Base-by-base conservation (phyloP, 75 land plant genomes). In the Chamaecyparis obtusa region DNA sequence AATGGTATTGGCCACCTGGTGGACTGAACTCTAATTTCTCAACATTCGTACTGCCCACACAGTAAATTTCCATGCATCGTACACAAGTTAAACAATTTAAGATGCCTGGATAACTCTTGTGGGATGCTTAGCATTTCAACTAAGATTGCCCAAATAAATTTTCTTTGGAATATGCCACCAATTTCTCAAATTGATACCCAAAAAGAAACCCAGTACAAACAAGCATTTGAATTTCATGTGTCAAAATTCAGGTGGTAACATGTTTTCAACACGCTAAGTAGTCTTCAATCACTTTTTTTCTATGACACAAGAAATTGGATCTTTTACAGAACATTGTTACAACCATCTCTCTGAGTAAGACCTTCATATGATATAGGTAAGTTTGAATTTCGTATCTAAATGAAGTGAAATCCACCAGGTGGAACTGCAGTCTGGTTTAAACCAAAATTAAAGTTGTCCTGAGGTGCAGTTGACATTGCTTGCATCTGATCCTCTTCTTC, bases 401-500 rank as follows among this genome's bases (percentile, higher is more conserved):
- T 81, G 51, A 88, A 88, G 87, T 88, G 76, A 80, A 88, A 88
- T 19, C 88, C 89, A 49, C 89, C 89, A n/a, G 54, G 60, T 14
- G 88, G 88, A 71, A 67, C 64, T 36, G 41, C 54, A 36, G 87
- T 17, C 43, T 85, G 87, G 88, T 72, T 77, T 9, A 54, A 13
- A 76, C 87, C 87, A 54, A 88, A 88, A 17, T 32, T 51, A 41
- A 88, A 88, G 64, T 75, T 27, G 4, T 77, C 5, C 88, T 54
- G 72, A 44, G 67, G 32, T 69, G 17, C 88, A 76, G 32, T 84
- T 36, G 19, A 36, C 24, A 81, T 41, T 41, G 44, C n/a, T 44
- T 81, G 83, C 30, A 41, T 41, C 69, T 90, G 77, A 21, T 90
- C 91, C 76, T 89, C 9, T n/a, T 64, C 88, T 15, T 90, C 91